Evolutionary conservation across 225 moss, liverwort and hornwort species (phyloP), one percentile per base, ranked within the genome.

Genomic region (Anthoceros angustus): DNA sequence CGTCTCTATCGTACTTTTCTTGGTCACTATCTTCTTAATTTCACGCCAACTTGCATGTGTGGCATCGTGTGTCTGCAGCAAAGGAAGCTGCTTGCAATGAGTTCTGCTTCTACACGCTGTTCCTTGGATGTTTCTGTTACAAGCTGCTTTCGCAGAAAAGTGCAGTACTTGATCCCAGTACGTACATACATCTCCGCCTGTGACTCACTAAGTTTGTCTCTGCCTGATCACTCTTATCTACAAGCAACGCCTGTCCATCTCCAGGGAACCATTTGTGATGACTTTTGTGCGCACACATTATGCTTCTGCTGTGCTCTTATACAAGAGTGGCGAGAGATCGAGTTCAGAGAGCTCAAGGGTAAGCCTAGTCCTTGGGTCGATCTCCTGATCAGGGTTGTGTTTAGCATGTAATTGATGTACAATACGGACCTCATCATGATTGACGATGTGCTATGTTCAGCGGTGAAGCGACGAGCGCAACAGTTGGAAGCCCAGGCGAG

Each of bases 311-410:
- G 82, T 67, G 63, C 82, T 8, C 76, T 83, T 25, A 70, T 83
- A 15, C 82, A 83, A 75, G 82, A 83, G 69, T 83, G 82, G 82
- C 79, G 79, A 38, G 82, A 83, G 65, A 79, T 83, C 66, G 74
- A 79, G 71, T 76, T 72, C 42, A 39, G 79, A 61, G 82, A 83
- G 68, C 72, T 79, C 66, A 75, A 79, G 73, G 82, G 79, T 76
- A 23, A 71, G 65, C n/a, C 24, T 66, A 32, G 32, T 32, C 4
- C 32, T 32, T 32, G 1, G 32, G 32, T 32, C 32, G 32, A 32
- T 32, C 32, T 1, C 32, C 32, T 4, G 4, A 32, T 4, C 32
- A 1, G 32, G 32, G 2, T 4, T 32, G 32, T 32, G 32, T 32
- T 4, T 1, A 32, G 32, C 32, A 32, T n/a, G 2, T 4, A 32